Evolutionary conservation across 805 yeast species (phyloP).

Genomic region (Saccharomycopsis selenospora): DNA sequence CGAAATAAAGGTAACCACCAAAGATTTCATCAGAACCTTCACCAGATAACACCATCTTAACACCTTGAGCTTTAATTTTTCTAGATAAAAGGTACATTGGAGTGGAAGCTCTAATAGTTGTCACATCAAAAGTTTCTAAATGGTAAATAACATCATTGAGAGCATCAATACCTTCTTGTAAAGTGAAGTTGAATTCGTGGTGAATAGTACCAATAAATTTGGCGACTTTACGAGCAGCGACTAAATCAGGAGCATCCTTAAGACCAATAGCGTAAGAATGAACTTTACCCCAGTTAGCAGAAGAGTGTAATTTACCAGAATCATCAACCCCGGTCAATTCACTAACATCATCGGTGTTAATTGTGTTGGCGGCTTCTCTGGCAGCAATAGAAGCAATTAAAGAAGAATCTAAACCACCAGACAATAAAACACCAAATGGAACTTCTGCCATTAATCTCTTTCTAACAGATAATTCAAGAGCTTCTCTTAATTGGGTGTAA

Average conservation of each 20-base stretch:
- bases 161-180: constrained; percentile 95
- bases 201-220: constrained; percentile 92
- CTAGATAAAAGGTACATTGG: constrained; percentile 96
- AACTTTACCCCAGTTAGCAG: constrained; percentile 63
- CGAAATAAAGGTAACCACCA: constrained; percentile 97
- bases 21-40: constrained; percentile 99
- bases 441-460: constrained; percentile 99
- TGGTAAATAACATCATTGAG: constrained; percentile 90
- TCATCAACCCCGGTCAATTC: constrained; percentile 87
- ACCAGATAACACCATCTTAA: constrained; percentile 97
- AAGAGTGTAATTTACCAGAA: constrained; percentile 69
- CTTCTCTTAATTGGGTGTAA: constrained; percentile 59
- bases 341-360: constrained; percentile 35
- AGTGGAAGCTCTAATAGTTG: constrained; percentile 97
- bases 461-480: constrained; percentile 91
- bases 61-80: constrained; percentile 99
- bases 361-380: constrained; percentile 83
- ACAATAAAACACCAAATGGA: constrained; percentile 93
- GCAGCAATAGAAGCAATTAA: constrained; percentile 96
- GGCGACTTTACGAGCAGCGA: constrained; percentile 96
- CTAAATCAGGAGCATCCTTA: constrained; percentile 95
- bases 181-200: constrained; percentile 95
- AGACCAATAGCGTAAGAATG: constrained; percentile 97
- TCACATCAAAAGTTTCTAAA: constrained; percentile 96
- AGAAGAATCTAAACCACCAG: constrained; percentile 97